A percentile compares a stretch with the other conserved stretches of the same genome.
Evolutionary conservation across 768 basidiomycete genomes (phyloP).

Genomic region (Collybia sordida): DNA sequence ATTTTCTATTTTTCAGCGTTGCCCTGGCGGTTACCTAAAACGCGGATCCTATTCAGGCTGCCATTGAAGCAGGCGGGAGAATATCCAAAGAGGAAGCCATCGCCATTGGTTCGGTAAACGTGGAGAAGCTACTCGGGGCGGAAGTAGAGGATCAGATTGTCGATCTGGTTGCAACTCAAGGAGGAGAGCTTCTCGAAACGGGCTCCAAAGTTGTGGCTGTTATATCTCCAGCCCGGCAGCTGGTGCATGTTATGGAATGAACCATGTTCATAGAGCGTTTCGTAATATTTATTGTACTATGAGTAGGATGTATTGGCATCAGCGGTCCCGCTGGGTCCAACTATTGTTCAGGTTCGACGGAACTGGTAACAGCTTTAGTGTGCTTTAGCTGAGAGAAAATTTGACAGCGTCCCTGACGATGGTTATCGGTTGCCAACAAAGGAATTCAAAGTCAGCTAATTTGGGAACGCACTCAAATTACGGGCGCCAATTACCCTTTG

Average conservation of each 20-base stretch:
- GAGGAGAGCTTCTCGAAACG: slow-evolving; percentile 51
- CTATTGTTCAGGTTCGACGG: not conserved
- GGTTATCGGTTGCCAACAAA: not conserved
- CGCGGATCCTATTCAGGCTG: slow-evolving; percentile 29
- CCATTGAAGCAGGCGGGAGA: slow-evolving; percentile 39
- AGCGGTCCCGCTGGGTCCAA: not conserved
- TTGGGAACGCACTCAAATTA: not conserved
- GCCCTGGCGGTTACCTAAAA: not conserved
- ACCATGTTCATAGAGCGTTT: not conserved
- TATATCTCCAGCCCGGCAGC: slow-evolving; percentile 41
- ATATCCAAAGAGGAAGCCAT: slow-evolving; percentile 42
- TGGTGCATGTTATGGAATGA: slow-evolving; percentile 7
- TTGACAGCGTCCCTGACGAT: not conserved
- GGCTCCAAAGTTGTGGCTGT: slow-evolving; percentile 51
- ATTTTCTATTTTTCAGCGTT: slow-evolving; percentile 1
- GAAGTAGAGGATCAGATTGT: slow-evolving; percentile 28
- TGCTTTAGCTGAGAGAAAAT: too few species aligned
- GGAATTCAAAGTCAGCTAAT: slow-evolving; percentile 9
- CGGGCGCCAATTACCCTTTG: not conserved
- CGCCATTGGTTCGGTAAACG: slow-evolving; percentile 46
- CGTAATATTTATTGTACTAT: too few species aligned
- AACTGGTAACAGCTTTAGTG: not conserved
- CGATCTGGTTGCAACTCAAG: slow-evolving; percentile 58
- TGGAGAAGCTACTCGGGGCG: slow-evolving; percentile 40
- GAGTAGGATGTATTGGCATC: too few species aligned